Evolutionary conservation across 345 rosid species (phyloP), one percentile per base, ranked within the genome.

Genomic region (Corchorus capsularis): DNA sequence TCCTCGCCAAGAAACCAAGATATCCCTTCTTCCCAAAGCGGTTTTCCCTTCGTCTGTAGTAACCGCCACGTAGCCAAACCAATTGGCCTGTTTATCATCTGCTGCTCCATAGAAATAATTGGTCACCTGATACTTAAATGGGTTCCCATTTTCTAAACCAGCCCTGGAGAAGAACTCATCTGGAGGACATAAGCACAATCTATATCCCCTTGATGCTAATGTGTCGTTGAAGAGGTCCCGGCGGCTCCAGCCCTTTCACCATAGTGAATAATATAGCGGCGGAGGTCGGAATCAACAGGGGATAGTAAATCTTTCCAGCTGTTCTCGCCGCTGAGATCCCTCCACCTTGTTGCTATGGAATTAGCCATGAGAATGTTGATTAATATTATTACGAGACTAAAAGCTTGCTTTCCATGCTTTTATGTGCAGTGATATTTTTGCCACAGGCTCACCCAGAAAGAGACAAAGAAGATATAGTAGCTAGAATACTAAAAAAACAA

Each of bases 1-100:
- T 34, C 90, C 90, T 79, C 85, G 72, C 90, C 90, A 84, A 13
- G 87, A 78, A 63, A 87, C 75, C 77, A 84, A 78, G 46, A 84
- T 84, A 55, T 84, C 87, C 70, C 90, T 82, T 68, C 90, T 81
- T 49, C 90, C 90, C 54, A 84, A 69, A 72, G 43, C 50, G 7
- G 22, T 53, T 57, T 75, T 84, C 11, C 85, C 90, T 70, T 85
- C 83, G 20, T 85, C 82, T 54, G 88, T 87, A 27, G 85, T 79
- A 70, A 87, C 88, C 10, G 86, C 87, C 3, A 83, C 71, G 65
- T 83, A 83, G 7, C 87, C 87, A 32, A 63, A 35, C 50, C 43
- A 49, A 27, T 56, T 57, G 5, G 27, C 9, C 10, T 46, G 19
- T 0, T 75, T 9, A 9, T 47, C 37, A 4, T 59, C 60, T 14